Base-by-base conservation (phyloP, 331 rosid genomes). In the Pyracantha coccinea region DNA sequence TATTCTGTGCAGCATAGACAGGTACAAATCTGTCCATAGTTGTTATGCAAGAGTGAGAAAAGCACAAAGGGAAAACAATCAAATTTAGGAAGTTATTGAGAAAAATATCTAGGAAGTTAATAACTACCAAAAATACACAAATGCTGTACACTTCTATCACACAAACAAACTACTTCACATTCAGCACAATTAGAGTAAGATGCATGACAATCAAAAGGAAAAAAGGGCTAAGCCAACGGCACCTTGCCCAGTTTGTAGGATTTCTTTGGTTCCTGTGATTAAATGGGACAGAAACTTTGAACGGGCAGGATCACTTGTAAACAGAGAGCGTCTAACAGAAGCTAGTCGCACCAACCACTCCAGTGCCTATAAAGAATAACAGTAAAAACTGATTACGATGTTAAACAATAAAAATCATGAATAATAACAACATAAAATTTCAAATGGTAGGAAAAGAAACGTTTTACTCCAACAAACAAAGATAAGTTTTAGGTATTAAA, bases 261-360 rank as follows among this genome's bases (percentile, higher is more conserved):
- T 92, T 77, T 89, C 98, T 87, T 95, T 95, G 87, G 99, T 95
- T 90, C 99, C 99, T 41, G 99, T 92, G 97, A 95, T 90, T 79
- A 95, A 88, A 88, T 95, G 97, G 70, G 96, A 97, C 97, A 95
- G 88, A 86, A 91, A 95, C 85, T 92, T 89, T 29, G 99, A 95
- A 77, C 99, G 99, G 57, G 96, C 87, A 72, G 97, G 97, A 82
- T 95, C 99, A 82, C 86, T 95, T 75, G 97, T 86, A 89, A 95
- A 95, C 89, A 95, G 82, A 77, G 99, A 95, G 76, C 99, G 99
- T 80, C 99, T 90, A 77, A 95, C 93, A 83, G 99, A 95, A 75
- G 99, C 97, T 57, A 95, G 89, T 77, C 98, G 97, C 86, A 92
- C 98, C 96, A 95, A 90, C 97, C 97, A 95, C 90, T 92, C 99